phyloP scores from a whole-genome alignment of 2,329 filamentous ascomycete species.

The Fusarium sp. region DNA sequence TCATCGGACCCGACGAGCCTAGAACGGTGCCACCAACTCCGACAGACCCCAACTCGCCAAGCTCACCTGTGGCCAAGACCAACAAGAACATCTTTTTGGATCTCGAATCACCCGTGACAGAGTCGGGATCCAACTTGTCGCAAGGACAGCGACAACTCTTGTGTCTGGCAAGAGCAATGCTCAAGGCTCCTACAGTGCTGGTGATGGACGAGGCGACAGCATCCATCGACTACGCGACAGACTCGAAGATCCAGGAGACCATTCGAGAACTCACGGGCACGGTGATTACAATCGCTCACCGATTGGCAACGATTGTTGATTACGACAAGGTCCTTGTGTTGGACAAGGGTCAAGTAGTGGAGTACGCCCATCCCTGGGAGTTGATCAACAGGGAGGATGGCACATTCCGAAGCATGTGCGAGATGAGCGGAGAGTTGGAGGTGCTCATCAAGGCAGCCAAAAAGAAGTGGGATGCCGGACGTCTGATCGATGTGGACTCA shows the following conservation, averaged over 20 bases:
- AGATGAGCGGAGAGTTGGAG: constrained; percentile 71
- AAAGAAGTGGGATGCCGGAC: constrained; percentile 61
- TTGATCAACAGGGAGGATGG: constrained; percentile 79
- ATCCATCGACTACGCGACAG: constrained; percentile 96
- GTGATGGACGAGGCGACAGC: constrained; percentile 99
- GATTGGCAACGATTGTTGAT: constrained; percentile 95
- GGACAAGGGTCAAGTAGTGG: constrained; percentile 87
- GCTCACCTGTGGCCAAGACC: constrained; percentile 60
- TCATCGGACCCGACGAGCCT: constrained; percentile 75
- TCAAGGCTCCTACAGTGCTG: constrained; percentile 92
- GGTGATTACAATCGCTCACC: constrained; percentile 95
- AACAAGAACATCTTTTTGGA: constrained; percentile 98
- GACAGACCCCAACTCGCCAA: constrained; percentile 41
- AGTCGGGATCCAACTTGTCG: constrained; percentile 93
- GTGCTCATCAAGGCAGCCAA: constrained; percentile 65
- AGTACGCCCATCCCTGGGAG: constrained; percentile 91
- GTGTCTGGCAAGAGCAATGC: constrained; percentile 90
- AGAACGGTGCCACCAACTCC: constrained; percentile 46
- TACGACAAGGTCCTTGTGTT: constrained; percentile 98
- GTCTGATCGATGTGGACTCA: constrained; percentile 51
- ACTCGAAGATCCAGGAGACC: constrained; percentile 95
- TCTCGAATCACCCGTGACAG: constrained; percentile 83
- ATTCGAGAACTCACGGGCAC: constrained; percentile 94
- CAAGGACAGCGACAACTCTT: constrained; percentile 96
- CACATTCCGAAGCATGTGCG: constrained; percentile 72